Percentiles rank a stretch among this genome's conserved stretches.
Evolutionary conservation across 1,139 yeast genomes (phyloP).

Genomic region (Magnusiomyces ingens): DNA sequence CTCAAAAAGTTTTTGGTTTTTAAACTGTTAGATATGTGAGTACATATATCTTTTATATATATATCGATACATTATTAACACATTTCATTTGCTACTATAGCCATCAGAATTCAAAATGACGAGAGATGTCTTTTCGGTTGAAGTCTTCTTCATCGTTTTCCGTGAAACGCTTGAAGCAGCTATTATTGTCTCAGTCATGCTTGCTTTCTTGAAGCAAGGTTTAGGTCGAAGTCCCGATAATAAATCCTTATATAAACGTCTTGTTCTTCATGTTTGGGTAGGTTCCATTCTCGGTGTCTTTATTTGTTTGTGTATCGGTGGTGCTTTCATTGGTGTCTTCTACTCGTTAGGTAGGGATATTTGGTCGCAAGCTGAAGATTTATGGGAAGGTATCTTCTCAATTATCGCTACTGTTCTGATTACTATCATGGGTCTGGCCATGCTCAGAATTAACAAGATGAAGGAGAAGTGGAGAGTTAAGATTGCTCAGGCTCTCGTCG

Average conservation of each 20-base stretch:
- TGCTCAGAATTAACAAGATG: constrained; percentile 84
- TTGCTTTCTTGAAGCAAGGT: constrained; percentile 85
- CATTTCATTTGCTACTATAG: neutral
- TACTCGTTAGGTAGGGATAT: constrained; percentile 72
- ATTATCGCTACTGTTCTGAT: constrained; percentile 77
- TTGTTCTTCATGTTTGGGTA: constrained; percentile 68
- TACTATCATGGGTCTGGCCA: constrained; percentile 85
- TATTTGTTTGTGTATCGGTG: constrained; percentile 71
- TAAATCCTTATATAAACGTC: constrained; percentile 46
- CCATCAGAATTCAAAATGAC: constrained; percentile 21
- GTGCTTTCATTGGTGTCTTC: constrained; percentile 78
- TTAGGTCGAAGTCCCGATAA: constrained; percentile 37
- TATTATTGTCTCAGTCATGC: constrained; percentile 78
- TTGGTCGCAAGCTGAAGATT: constrained; percentile 82
- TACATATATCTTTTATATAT: neutral
- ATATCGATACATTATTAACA: neutral
- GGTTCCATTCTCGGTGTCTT: constrained; percentile 70
- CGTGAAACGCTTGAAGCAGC: constrained; percentile 90
- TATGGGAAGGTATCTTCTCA: constrained; percentile 89
- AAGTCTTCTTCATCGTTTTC: constrained; percentile 72
- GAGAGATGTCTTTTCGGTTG: constrained; percentile 36
- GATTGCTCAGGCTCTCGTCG: constrained; percentile 65
- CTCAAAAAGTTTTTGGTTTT: no score
- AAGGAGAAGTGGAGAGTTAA: constrained; percentile 89
- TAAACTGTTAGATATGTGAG: neutral